Conservation (phyloP, 1,284 basidiomycete species). For the Porogramme epimiltina region DNA sequence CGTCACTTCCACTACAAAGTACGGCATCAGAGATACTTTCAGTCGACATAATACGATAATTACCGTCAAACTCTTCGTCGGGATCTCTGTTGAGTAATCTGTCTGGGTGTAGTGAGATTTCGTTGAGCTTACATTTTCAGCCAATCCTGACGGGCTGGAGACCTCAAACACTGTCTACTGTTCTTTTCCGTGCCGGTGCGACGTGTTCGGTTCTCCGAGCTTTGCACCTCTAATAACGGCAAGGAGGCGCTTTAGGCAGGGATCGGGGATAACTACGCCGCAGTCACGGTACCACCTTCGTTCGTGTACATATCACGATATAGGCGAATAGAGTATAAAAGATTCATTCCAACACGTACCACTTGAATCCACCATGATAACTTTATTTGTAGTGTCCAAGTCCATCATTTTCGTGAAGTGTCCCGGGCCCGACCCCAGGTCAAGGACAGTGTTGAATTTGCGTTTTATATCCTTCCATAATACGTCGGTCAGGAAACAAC, state of each 20-base stretch:
- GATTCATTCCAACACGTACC: constrained; percentile 45
- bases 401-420: constrained; percentile 89
- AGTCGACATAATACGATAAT: constrained; percentile 16
- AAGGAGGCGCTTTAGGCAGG: too few species aligned
- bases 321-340: not conserved
- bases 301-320: not conserved
- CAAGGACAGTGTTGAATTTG: constrained; percentile 80
- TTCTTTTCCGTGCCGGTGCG: too few species aligned
- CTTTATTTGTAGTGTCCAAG: constrained; percentile 68
- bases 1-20: constrained; percentile 64
- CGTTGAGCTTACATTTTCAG: too few species aligned
- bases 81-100: constrained; percentile 72
- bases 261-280: too few species aligned
- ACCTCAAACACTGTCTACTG: too few species aligned
- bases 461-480: constrained; percentile 83
- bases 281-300: too few species aligned
- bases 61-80: constrained; percentile 78
- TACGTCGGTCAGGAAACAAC: too few species aligned
- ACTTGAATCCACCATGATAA: constrained; percentile 89
- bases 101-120: too few species aligned
- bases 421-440: constrained; percentile 94
- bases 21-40: not conserved
- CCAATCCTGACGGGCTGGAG: too few species aligned
- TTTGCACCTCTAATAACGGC: too few species aligned
- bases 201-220: too few species aligned